Percentiles rank a stretch among this genome's conserved stretches.
Conservation (phyloP, 2,329 filamentous ascomycete species). For the Penicillium psychrosexuale region DNA sequence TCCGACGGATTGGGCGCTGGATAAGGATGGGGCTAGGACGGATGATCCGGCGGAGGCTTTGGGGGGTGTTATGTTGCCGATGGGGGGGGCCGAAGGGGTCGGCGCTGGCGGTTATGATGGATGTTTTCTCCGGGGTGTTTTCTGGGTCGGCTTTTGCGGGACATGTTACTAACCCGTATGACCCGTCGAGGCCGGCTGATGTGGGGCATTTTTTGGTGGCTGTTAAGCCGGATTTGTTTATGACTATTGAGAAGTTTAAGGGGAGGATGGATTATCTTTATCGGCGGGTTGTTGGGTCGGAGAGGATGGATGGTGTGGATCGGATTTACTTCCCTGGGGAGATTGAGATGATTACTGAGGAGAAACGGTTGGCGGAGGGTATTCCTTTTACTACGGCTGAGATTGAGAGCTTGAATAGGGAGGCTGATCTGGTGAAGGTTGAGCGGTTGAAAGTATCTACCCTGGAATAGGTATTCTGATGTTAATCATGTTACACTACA, state of each 20-base stretch:
- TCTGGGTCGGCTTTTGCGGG: conserved; percentile 77
- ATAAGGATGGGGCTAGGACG: conserved; percentile 65
- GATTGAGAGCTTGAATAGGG: conserved; percentile 20
- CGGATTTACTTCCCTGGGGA: conserved; percentile 59
- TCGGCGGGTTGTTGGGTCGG: conserved; percentile 50
- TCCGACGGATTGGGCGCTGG: conserved; percentile 66
- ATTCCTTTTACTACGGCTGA: conserved; percentile 24
- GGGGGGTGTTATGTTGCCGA: conserved; percentile 76
- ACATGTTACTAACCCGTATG: conserved; percentile 72
- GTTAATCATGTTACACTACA: not conserved
- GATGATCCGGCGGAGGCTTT: conserved; percentile 69
- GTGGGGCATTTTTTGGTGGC: conserved; percentile 72
- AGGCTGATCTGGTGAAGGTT: conserved; percentile 19
- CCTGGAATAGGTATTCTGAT: not conserved
- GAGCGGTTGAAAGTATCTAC: conserved; percentile 14
- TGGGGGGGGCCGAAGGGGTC: conserved; percentile 84
- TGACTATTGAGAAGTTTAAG: conserved; percentile 67
- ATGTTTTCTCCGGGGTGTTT: conserved; percentile 75
- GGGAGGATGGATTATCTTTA: conserved; percentile 58
- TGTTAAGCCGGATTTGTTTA: conserved; percentile 71
- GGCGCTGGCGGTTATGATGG: conserved; percentile 79
- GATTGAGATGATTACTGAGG: conserved; percentile 51
- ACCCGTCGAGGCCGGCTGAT: conserved; percentile 64
- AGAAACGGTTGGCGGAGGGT: conserved; percentile 33
- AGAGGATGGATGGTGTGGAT: conserved; percentile 54